phyloP scores from a whole-genome alignment of 148 eudicot species.

The Nepenthes mirabilis region DNA sequence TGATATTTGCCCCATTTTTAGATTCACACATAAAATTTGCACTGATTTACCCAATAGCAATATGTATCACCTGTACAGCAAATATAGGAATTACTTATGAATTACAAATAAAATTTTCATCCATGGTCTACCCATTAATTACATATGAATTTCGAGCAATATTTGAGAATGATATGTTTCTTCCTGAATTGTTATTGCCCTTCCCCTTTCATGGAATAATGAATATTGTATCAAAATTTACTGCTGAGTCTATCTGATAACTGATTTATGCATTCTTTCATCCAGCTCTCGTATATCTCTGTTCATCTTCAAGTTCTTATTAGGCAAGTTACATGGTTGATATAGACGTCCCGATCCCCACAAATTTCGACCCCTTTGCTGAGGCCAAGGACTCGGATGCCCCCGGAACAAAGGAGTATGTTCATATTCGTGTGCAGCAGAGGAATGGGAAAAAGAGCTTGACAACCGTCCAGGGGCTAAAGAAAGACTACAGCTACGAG shows the following conservation, averaged over 20 bases:
- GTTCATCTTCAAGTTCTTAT: constrained; percentile 6
- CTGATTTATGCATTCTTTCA: too few species aligned
- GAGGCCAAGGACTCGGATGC: constrained; percentile 55
- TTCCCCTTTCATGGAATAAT: too few species aligned
- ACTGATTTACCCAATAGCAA: too few species aligned
- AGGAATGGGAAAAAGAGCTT: constrained; percentile 81
- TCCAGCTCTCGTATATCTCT: neutral
- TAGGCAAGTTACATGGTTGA: constrained; percentile 66
- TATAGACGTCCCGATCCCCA: constrained; percentile 45
- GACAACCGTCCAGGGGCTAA: constrained; percentile 76
- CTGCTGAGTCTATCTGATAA: too few species aligned
- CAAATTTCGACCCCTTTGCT: constrained; percentile 64
- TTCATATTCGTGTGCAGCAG: constrained; percentile 74
- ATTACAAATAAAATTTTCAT: too few species aligned
- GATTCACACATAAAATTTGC: too few species aligned
- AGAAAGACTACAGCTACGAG: constrained; percentile 61
- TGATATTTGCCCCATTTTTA: too few species aligned
- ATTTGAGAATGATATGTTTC: neutral
- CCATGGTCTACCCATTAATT: too few species aligned
- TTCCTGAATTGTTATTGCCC: neutral
- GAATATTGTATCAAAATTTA: too few species aligned
- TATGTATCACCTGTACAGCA: too few species aligned
- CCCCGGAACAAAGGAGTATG: constrained; percentile 65
- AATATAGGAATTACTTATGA: too few species aligned
- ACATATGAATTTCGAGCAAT: too few species aligned